These are phyloP conservation scores for Pseudogymnoascus sp. DNA, from an alignment of 2,329 filamentous ascomycete genomes.

Conservation along the genomic window DNA sequence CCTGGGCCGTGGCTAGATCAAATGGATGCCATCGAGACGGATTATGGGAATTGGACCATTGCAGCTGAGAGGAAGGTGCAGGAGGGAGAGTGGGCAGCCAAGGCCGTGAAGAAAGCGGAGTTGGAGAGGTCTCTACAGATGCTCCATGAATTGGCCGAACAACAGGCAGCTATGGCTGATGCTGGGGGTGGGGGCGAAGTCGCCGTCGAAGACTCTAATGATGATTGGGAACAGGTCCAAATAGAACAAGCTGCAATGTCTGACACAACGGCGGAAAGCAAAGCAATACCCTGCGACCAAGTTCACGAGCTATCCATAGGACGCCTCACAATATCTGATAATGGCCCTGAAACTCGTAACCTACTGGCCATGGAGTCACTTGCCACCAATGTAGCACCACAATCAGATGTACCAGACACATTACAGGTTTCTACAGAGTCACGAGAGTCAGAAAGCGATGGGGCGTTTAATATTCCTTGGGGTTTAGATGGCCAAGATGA, in stretches of 20 bases:
- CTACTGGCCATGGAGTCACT: neutral
- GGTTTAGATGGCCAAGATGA: neutral
- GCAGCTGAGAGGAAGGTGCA: slow-evolving; percentile 67
- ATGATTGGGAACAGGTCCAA: slow-evolving; percentile 12
- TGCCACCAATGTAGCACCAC: neutral
- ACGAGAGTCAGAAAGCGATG: neutral
- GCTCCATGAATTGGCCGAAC: slow-evolving; percentile 13
- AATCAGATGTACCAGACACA: neutral
- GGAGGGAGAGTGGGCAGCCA: slow-evolving; percentile 48
- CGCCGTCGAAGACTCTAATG: slow-evolving; percentile 7
- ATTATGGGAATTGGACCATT: slow-evolving; percentile 73
- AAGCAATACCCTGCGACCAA: neutral
- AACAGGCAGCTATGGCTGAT: slow-evolving; percentile 12
- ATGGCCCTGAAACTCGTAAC: neutral
- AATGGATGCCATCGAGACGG: slow-evolving; percentile 69
- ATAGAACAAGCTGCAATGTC: neutral
- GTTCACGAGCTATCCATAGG: neutral
- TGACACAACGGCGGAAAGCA: neutral
- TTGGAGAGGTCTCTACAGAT: slow-evolving; percentile 25
- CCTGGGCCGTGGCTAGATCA: slow-evolving; percentile 82
- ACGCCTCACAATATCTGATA: neutral
- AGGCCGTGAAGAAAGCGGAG: slow-evolving; percentile 17
- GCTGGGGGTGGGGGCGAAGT: neutral
- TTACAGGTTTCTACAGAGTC: neutral
- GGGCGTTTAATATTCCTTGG: neutral